phyloP scores from a whole-genome alignment of 129 eudicot species.

The Apium graveolens region DNA sequence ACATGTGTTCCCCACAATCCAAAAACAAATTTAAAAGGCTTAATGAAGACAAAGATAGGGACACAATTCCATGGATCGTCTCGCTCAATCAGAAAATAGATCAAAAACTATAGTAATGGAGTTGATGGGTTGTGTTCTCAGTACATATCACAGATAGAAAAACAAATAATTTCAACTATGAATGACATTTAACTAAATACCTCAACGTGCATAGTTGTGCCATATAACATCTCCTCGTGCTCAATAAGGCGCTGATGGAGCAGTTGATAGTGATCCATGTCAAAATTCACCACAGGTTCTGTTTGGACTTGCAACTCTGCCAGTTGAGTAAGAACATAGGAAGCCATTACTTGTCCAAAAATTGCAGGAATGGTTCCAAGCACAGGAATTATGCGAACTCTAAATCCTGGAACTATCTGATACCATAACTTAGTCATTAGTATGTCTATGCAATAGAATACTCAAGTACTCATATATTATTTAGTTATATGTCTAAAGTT shows the following conservation, averaged over 20 bases:
- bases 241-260: slow-evolving; percentile 93
- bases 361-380: slow-evolving; percentile 94
- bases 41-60: neutral
- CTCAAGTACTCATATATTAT: neutral
- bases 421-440: slow-evolving; percentile 9
- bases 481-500: neutral
- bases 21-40: neutral
- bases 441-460: slow-evolving; percentile 11
- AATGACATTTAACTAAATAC: slow-evolving; percentile 25
- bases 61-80: neutral
- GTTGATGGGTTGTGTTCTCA: neutral
- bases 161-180: neutral
- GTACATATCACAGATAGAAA: neutral
- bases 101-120: neutral
- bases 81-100: neutral
- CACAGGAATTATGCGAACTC: slow-evolving; percentile 97
- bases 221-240: slow-evolving; percentile 81
- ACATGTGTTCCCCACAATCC: too few species aligned
- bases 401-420: slow-evolving; percentile 94
- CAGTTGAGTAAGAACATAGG: slow-evolving; percentile 71
- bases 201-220: slow-evolving; percentile 68
- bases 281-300: slow-evolving; percentile 93
- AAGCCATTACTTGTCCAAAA: slow-evolving; percentile 98
- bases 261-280: slow-evolving; percentile 72
- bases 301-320: slow-evolving; percentile 71